Percentiles rank a stretch among this genome's conserved stretches.
phyloP scores from a whole-genome alignment of 257 asterid species.

The Jacaranda copaia region DNA sequence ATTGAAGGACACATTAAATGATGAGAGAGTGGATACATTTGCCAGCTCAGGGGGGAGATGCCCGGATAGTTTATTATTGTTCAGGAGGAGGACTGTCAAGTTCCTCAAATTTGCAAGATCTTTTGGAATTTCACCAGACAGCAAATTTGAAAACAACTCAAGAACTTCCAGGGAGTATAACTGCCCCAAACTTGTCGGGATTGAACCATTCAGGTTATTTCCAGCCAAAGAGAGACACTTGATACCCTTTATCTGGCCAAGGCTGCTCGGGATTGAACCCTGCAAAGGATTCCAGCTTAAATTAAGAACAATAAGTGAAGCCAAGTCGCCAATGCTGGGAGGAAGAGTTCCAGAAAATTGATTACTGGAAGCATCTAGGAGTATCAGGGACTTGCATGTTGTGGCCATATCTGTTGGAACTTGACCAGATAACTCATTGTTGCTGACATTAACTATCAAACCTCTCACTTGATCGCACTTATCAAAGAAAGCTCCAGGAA shows the following conservation, averaged over 20 bases:
- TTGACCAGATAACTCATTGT: conserved; percentile 64
- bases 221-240: conserved; percentile 72
- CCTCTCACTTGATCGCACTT: conserved; percentile 68
- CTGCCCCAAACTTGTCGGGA: conserved; percentile 73
- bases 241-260: conserved; percentile 66
- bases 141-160: conserved; percentile 75
- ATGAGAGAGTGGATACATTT: conserved; percentile 55
- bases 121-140: conserved; percentile 78
- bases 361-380: conserved; percentile 75
- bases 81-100: conserved; percentile 64
- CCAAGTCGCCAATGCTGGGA: conserved; percentile 60
- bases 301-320: conserved; percentile 64
- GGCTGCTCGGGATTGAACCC: conserved; percentile 71
- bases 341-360: conserved; percentile 68
- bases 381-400: conserved; percentile 57
- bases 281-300: conserved; percentile 73
- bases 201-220: conserved; percentile 72
- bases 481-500: conserved; percentile 69
- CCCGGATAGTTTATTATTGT: conserved; percentile 80
- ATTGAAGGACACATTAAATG: conserved; percentile 82
- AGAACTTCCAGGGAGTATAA: conserved; percentile 63
- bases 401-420: conserved; percentile 59
- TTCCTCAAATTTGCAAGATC: conserved; percentile 66
- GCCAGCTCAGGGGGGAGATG: conserved; percentile 66
- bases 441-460: conserved; percentile 60